Base-by-base conservation (phyloP, 2,329 filamentous ascomycete species). In the Shiraia bambusicola region DNA sequence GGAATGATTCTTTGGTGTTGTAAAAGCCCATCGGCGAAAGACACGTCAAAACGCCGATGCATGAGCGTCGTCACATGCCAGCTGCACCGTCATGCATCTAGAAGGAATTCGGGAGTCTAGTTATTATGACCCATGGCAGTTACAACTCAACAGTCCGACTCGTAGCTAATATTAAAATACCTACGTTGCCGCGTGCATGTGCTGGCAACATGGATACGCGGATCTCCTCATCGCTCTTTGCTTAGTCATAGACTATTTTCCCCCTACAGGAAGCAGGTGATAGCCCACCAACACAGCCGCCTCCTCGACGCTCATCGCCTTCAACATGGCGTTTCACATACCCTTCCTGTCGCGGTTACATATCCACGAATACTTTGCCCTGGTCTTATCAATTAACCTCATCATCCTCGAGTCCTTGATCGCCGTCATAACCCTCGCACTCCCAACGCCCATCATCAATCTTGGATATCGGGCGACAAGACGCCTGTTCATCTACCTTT, bases 391-490 rank as follows among this genome's bases (percentile, higher is more conserved):
- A 6, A 87, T 97, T 60, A 61, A 88, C 37, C 80, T 98, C 27
- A 84, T 97, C 44, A 78, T 82, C 33, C 77, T 95, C 53, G 93
- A 98, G 69, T 83, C 84, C 42, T 62, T 95, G 47, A 86, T 95
- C 58, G 84, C 92, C 58, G 76, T 95, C 44, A 81, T 95, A 49
- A 97, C 93, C 2, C 80, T 96, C 48, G 88, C 88, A 26, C 79
- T 98, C 29, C 93, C 92, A 17, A 80, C 83, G 16, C 85, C 90
- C 12, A 78, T 97, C 31, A 87, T 97, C 57, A 77, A 79, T 43
- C 79, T 96, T 56, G 90, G 83, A 68, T 96, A 97, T 69, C 80
- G 82, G 54, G 80, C 84, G 31, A 96, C 91, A 6, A 85, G 89
- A 56, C 81, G 82, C 19, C 67, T 94, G 6, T 97, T 96, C 73